Evolutionary conservation across 1,139 yeast genomes (phyloP), one percentile per base, ranked within the genome.

Genomic region (Meyerozyma carpophila): DNA sequence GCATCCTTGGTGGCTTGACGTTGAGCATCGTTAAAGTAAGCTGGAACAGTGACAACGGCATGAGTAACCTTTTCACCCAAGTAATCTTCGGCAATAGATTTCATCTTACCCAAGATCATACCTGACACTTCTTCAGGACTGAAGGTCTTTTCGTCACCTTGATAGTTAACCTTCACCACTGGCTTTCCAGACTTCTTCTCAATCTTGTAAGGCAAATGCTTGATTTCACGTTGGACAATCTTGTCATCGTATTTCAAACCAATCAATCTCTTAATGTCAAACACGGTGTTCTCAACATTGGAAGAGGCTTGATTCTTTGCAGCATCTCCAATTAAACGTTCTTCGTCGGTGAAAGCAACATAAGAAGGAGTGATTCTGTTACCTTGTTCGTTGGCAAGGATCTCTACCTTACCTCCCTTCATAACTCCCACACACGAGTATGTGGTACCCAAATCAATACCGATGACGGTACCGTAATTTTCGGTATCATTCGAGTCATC

Each of bases 1-100:
- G 98, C 97, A 68, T 90, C 97, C 76, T 91, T 90, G 52, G 98
- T 91, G 50, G 98, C 98, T 70, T 91, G 97, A 77, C 97, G 85
- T 75, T 91, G 98, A 47, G 98, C 95, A 70, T 91, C 98, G 68
- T 91, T 93, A 76, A 91, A 91, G 73, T 91, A 91, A 45, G 98
- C 98, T 46, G 98, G 98, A 46, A 91, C 97, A 41, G 97, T 90
- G 52, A 90, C 95, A 53, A 90, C 97, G 36, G 96, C 96, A 59
- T 90, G 94, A 45, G 94, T 86, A 51, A 89, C 95, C 65, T 84
- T 80, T 63, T 84, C 79, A 54, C 96, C 96, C 56, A 89, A 75
- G 70, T 87, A 88, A 59, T 87, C 93, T 74, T 89, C 96, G 50
- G 96, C 96, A 61, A 88, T 89, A 57, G 84, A 82, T 75, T 88